A percentile compares a stretch with the other conserved stretches of the same genome.
phyloP scores from a whole-genome alignment of 345 rosid species.

The Cochlearia excelsa region DNA sequence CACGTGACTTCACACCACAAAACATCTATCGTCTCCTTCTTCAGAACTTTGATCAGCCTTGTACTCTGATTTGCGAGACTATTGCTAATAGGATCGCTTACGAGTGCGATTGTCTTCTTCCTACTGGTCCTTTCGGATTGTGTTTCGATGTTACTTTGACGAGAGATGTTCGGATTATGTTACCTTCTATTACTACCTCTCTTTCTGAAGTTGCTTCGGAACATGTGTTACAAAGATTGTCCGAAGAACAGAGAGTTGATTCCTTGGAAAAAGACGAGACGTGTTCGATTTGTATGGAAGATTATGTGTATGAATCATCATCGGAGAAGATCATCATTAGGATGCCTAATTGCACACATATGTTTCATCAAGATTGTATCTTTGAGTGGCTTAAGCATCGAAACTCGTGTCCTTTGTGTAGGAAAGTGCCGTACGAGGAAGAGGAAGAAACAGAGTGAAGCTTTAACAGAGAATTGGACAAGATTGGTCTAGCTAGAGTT shows the following conservation, averaged over 20 bases:
- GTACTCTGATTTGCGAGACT: too few species aligned
- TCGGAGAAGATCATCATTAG: not conserved
- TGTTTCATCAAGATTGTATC: conserved; percentile 26
- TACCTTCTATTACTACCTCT: not conserved
- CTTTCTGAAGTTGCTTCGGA: not conserved
- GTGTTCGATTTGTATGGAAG: conserved; percentile 17
- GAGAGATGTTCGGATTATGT: not conserved
- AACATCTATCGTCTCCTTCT: not conserved
- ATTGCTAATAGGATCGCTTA: not conserved
- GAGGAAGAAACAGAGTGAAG: not conserved
- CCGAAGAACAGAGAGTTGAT: not conserved
- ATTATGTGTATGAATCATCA: not conserved
- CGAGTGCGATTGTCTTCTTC: not conserved
- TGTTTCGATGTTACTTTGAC: not conserved
- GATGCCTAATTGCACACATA: conserved; percentile 15
- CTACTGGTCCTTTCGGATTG: not conserved
- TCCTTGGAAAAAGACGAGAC: not conserved
- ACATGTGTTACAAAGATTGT: conserved; percentile 10
- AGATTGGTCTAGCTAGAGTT: too few species aligned
- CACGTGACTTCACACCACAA: not conserved
- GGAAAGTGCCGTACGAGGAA: not conserved
- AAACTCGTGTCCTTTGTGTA: conserved; percentile 17
- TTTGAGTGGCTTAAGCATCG: conserved; percentile 1
- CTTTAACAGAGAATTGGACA: too few species aligned
- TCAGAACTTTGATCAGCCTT: not conserved